Percentiles rank a stretch among this genome's conserved stretches.
These are phyloP conservation scores for Apiotrichum veenhuisii DNA, from an alignment of 1,284 basidiomycete species.

Conservation along the genomic window DNA sequence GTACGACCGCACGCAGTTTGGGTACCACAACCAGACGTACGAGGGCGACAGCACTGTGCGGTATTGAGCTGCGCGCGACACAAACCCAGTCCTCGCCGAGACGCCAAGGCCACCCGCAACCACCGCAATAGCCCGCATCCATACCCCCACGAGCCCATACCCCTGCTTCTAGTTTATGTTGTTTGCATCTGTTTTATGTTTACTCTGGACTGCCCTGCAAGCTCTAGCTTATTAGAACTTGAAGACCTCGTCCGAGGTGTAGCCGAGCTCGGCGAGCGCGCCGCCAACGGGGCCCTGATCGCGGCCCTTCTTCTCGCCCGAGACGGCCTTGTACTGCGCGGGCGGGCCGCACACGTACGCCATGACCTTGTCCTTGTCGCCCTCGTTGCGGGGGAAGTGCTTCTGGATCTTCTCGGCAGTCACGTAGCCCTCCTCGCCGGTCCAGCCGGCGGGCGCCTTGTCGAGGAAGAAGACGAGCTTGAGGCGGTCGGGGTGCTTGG, in stretches of 20 bases:
- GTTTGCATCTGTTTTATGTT: neutral
- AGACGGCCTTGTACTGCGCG: constrained; percentile 70
- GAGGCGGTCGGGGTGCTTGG: constrained; percentile 63
- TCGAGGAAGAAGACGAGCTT: constrained; percentile 84
- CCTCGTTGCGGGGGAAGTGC: constrained; percentile 60
- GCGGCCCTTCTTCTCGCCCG: constrained; percentile 57
- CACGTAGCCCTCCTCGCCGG: constrained; percentile 53
- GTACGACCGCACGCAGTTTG: constrained; percentile 59
- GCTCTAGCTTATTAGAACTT: constrained; percentile 42
- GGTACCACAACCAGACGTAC: constrained; percentile 58
- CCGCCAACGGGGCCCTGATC: constrained; percentile 83
- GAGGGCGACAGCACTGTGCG: constrained; percentile 8
- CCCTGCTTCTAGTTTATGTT: neutral
- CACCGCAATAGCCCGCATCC: too few species aligned
- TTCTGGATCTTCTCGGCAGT: constrained; percentile 68
- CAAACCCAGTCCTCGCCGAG: too few species aligned
- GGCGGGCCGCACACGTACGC: constrained; percentile 93
- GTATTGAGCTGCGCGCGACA: neutral
- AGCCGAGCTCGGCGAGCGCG: constrained; percentile 79
- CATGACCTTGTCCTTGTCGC: constrained; percentile 81
- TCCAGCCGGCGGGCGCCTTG: constrained; percentile 68
- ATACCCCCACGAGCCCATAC: neutral
- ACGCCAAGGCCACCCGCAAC: neutral
- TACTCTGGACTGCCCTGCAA: neutral
- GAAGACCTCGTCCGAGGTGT: constrained; percentile 64